phyloP scores from a whole-genome alignment of 805 yeast genomes.

The Yamadazyma nakazawae region DNA sequence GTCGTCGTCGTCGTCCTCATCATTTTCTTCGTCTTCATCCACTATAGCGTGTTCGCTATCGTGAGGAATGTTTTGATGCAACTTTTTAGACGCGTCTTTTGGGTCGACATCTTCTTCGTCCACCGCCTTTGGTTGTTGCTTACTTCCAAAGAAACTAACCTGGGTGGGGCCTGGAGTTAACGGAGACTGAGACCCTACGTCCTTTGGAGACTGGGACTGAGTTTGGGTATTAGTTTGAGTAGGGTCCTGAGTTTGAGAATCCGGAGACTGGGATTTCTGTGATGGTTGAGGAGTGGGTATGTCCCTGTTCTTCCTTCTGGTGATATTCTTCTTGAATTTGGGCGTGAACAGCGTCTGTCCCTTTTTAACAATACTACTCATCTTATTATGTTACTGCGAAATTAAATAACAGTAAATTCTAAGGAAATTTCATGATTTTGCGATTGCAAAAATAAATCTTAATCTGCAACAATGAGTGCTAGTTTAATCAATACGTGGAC shows the following conservation, averaged over 20 bases:
- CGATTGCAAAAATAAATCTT: neutral
- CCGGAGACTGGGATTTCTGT: neutral
- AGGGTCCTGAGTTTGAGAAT: neutral
- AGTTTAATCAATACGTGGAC: slow-evolving; percentile 6
- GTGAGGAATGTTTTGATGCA: neutral
- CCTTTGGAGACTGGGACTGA: neutral
- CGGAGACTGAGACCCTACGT: neutral
- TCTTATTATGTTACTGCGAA: slow-evolving; percentile 1
- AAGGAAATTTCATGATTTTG: neutral
- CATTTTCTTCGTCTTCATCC: slow-evolving; percentile 6
- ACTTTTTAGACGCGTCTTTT: slow-evolving; percentile 8
- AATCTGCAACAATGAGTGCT: slow-evolving; percentile 3
- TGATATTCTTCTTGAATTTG: slow-evolving; percentile 11
- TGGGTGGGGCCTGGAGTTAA: slow-evolving; percentile 12
- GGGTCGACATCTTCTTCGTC: slow-evolving; percentile 15
- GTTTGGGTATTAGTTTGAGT: neutral
- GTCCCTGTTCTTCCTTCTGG: slow-evolving; percentile 1
- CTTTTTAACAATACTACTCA: slow-evolving; percentile 17
- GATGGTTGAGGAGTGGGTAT: slow-evolving; percentile 1
- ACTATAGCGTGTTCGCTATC: neutral
- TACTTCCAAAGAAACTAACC: slow-evolving; percentile 3
- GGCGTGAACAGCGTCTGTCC: slow-evolving; percentile 15
- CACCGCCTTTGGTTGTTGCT: neutral
- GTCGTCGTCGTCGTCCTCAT: slow-evolving; percentile 11
- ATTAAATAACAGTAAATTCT: neutral